Evolutionary conservation across 805 yeast genomes (phyloP), one percentile per base, ranked within the genome.

Genomic region (Millerozyma miso): DNA sequence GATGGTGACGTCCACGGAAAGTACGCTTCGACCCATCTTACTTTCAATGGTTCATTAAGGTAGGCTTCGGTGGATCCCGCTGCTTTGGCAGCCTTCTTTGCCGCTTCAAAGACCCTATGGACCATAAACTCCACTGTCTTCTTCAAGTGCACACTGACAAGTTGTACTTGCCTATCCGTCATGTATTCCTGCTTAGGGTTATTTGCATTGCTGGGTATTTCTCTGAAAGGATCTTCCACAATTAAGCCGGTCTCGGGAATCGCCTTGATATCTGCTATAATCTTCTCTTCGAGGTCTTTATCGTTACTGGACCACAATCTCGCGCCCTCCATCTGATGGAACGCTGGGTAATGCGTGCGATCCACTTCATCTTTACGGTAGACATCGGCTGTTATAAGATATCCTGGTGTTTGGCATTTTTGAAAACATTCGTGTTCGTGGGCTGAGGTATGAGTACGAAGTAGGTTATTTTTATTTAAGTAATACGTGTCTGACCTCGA

Each of bases 1-100:
- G 96, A 86, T 3, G 99, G 99, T 1, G 96, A 81, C 2, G 99
- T 93, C 97, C 98, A 93, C 3, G 99, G 99, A 69, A 93, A 93
- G 56, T 82, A 88, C 0, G 93, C 95, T 55, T 88, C 95, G 29
- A 89, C 85, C 99, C 99, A 93, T 52, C 98, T 76, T 15, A 90
- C 86, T 56, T 79, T 83, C 47, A 93, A 72, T 4, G 96, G 96
- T 52, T 82, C 84, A 45, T 80, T 74, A 48, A 82, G 62, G 51
- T 81, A 83, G 4, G 76, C 80, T 31, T 71, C 75, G 1, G 70
- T 63, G 1, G 79, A 70, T 0, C 89, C 89, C 0, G 84, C 80
- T 16, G 69, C 53, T 44, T 73, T 69, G 4, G 88, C 85, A 1
- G 85, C 76, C 39, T 68, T 73, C 42, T 76, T 76, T 13, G 91